Evolutionary conservation across 345 rosid genomes (phyloP), one percentile per base, ranked within the genome.

Genomic region (Lepidium aucheri): DNA sequence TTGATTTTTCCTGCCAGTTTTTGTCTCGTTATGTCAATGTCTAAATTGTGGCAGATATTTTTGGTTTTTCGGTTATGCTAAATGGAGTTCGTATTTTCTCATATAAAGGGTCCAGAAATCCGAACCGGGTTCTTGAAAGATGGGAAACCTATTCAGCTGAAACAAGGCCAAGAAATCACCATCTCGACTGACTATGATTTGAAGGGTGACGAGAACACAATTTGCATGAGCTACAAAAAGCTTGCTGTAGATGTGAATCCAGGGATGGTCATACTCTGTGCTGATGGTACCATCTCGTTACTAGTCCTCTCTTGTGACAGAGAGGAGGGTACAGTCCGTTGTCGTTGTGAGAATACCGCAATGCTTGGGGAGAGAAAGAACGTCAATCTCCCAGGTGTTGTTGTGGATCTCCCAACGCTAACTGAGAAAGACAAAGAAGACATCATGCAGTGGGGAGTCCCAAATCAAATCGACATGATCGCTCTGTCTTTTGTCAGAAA

Each of bases 361-460:
- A 75, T 88, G 78, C 97, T 94, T 36, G 96, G 99, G 17, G 97
- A 94, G 86, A 86, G 97, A 79, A 94, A 94, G 79, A 94, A 94
- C 15, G 99, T 88, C 32, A 90, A 94, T 82, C 99, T 94, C 63
- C 98, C 99, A 0, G 96, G 99, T 45, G 99, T 94, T n/a, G 78
- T 90, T 17, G 99, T 94, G 71, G 99, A 86, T 67, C 97, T 94
- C 34, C 99, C 97, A 8, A 94, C 99, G 69, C 60, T 94, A 67
- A 94, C 99, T 6, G 96, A 90, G 61, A 94, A 94, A 76, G 99
- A 94, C 85, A 88, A 84, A 84, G 97, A 90, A 79, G 98, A 93
- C 76, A 88, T 93, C 69, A 49, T 93, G 76, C 54, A 64, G 52
- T 93, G 98, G 98, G 98, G 98, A 57, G 75, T 88, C 54, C 97